Percentiles rank a stretch among this genome's conserved stretches.
These are phyloP conservation scores for Colletotrichum tamarilloi DNA, from an alignment of 2,329 filamentous ascomycete genomes.

Conservation along the genomic window DNA sequence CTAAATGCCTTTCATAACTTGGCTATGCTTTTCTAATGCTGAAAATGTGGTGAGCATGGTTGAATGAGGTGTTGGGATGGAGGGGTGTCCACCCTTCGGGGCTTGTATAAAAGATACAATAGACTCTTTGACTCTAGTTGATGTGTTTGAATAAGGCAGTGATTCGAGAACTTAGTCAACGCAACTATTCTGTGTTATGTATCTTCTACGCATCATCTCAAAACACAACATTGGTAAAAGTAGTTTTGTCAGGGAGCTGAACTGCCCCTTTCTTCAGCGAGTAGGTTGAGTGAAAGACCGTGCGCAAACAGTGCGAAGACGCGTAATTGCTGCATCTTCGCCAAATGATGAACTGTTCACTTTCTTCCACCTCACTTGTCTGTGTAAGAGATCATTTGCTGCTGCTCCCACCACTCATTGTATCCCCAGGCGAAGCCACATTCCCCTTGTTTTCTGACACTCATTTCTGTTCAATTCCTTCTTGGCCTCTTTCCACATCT, in stretches of 20 bases:
- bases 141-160: not conserved
- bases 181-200: no score
- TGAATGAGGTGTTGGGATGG: conserved; percentile 14
- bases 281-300: not conserved
- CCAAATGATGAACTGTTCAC: conserved; percentile 30
- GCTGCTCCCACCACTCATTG: not conserved
- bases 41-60: conserved; percentile 9
- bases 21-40: not conserved
- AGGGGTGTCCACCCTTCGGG: conserved; percentile 12
- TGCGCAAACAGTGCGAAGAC: conserved; percentile 26
- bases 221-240: not conserved
- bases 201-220: not conserved
- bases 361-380: conserved; percentile 7
- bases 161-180: not conserved
- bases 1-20: conserved; percentile 42
- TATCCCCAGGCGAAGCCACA: not conserved
- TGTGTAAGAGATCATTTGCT: not conserved
- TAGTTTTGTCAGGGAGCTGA: not conserved
- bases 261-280: not conserved
- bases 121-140: conserved; percentile 29
- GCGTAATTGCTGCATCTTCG: not conserved
- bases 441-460: not conserved
- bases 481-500: not conserved
- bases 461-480: not conserved
- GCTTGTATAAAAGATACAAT: conserved; percentile 34